Evolutionary conservation across 805 yeast species (phyloP).

Genomic region (Saccharomycopsis fibuligera): DNA sequence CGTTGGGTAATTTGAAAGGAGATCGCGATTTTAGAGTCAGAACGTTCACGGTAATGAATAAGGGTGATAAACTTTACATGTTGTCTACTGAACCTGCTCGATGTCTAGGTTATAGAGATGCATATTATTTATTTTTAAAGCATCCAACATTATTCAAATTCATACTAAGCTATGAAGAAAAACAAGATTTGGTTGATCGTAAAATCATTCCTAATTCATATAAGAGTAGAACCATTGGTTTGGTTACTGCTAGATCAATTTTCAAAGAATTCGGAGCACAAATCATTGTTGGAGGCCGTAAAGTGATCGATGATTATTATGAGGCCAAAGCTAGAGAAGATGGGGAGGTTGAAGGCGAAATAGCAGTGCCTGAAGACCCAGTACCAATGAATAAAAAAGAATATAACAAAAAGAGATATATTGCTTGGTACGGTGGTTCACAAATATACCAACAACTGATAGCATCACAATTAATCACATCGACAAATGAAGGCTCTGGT

Average conservation of each 20-base stretch:
- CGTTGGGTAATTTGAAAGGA: slow-evolving; percentile 49
- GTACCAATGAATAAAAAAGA: slow-evolving; percentile 37
- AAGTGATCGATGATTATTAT: slow-evolving; percentile 84
- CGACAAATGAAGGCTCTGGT: not conserved
- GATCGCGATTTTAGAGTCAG: slow-evolving; percentile 66
- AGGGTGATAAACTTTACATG: slow-evolving; percentile 76
- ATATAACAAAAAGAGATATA: slow-evolving; percentile 41
- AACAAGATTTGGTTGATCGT: slow-evolving; percentile 73
- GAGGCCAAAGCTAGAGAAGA: slow-evolving; percentile 42
- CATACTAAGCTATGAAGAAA: slow-evolving; percentile 71
- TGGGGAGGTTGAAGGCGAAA: slow-evolving; percentile 60
- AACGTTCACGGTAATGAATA: slow-evolving; percentile 49
- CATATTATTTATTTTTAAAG: slow-evolving; percentile 68
- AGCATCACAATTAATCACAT: slow-evolving; percentile 13
- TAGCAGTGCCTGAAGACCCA: slow-evolving; percentile 54
- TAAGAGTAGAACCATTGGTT: slow-evolving; percentile 82
- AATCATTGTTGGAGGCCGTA: slow-evolving; percentile 71
- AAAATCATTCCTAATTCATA: slow-evolving; percentile 83
- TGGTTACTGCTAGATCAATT: slow-evolving; percentile 86
- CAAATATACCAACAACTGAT: slow-evolving; percentile 31
- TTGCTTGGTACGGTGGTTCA: slow-evolving; percentile 42
- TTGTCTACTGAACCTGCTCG: slow-evolving; percentile 95
- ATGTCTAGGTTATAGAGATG: slow-evolving; percentile 83
- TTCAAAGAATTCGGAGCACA: slow-evolving; percentile 91
- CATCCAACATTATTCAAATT: slow-evolving; percentile 70